Conservation (phyloP, 2,329 filamentous ascomycete genomes). For the Bipolaris bicolor region DNA sequence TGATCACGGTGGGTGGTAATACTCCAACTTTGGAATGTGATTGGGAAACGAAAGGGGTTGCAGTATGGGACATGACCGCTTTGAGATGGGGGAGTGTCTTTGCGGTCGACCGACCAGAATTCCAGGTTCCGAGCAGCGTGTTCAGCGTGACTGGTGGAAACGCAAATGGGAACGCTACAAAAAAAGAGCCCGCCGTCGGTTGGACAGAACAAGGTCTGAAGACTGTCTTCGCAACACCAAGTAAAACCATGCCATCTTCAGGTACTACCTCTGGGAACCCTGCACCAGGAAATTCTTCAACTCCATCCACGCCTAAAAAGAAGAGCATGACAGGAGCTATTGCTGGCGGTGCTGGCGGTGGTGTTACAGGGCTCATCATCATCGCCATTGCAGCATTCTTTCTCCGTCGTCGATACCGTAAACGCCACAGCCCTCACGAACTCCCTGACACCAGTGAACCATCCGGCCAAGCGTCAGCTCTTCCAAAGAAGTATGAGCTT, state of each 20-base stretch:
- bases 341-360: not conserved
- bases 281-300: not conserved
- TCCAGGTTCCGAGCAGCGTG: not conserved
- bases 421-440: not conserved
- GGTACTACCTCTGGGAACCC: not conserved
- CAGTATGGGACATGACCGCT: not conserved
- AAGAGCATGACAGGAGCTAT: not conserved
- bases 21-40: not conserved
- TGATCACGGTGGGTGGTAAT: constrained; percentile 52
- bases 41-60: not conserved
- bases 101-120: not conserved
- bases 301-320: not conserved
- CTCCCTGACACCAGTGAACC: not conserved
- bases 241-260: not conserved
- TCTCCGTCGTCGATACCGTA: not conserved
- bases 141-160: not conserved
- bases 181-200: not conserved
- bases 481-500: not conserved
- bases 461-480: not conserved
- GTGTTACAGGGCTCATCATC: not conserved
- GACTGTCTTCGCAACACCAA: not conserved
- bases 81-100: not conserved
- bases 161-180: not conserved
- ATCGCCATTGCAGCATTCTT: constrained; percentile 1
- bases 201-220: not conserved